Base-by-base conservation (phyloP, 441 rosid genomes). In the Populus hybrid region DNA sequence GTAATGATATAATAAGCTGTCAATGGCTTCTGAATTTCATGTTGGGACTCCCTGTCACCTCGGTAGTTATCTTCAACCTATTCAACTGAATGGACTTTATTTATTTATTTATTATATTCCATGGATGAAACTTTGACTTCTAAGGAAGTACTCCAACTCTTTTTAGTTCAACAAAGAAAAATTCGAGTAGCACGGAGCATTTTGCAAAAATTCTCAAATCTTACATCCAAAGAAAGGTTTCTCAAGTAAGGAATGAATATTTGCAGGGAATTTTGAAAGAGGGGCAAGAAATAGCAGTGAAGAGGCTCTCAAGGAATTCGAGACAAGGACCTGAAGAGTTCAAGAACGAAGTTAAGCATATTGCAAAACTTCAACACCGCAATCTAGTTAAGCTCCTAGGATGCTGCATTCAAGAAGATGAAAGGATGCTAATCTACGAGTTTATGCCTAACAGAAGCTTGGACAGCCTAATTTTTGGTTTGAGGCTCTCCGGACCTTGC, bases 391-490 rank as follows among this genome's bases (percentile, higher is more conserved):
- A 82, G 78, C 81, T 86, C 68, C 71, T 86, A 14, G 86, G 86
- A 23, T 83, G 86, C 74, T 83, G 88, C 73, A 74, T 72, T 75
- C 64, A 82, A 24, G 79, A 10, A 21, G 81, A 83, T 28, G 88
- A 82, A 71, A 80, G 74, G 38, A 71, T 86, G 81, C 53, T 83
- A 61, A 76, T 86, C 69, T 86, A 82, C 71, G 86, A 86, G 63
- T 86, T 74, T 78, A 78, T 86, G 86, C 76, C 85, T 1, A 82
- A 86, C 81, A 82, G 82, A 76, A 82, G 87, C 85, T 76, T 86
- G 56, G 84, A 86, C 66, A 64, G 33, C 70, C 82, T 84, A 33
- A 77, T 83, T 75, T 86, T 83, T 33, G 81, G 83, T 86, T 65
- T 14, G 78, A 2, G 18, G 28, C 45, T 10, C 67, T 28, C 9